Percentiles rank a stretch among this genome's conserved stretches.
phyloP scores from a whole-genome alignment of 2,329 filamentous ascomycete genomes.

The Claviceps africana region DNA sequence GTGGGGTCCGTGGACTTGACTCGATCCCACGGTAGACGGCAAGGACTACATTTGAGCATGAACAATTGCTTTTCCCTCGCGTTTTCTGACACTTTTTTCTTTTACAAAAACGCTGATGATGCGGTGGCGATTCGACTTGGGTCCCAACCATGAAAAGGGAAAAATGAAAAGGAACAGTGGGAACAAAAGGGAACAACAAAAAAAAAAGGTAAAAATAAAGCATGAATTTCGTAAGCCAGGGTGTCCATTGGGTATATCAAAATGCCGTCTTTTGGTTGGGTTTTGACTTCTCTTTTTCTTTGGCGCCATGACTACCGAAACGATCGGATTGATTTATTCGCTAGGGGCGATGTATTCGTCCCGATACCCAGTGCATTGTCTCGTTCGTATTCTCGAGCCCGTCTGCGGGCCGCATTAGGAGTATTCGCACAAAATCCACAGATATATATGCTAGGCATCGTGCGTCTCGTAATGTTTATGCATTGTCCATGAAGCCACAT shows the following conservation, averaged over 20 bases:
- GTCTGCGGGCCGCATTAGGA: constrained; percentile 36
- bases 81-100: not conserved
- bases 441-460: constrained; percentile 47
- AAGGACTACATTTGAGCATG: not conserved
- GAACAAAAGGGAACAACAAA: not conserved
- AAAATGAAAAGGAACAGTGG: not conserved
- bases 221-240: not conserved
- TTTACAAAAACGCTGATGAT: not conserved
- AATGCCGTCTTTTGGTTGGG: not conserved
- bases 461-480: constrained; percentile 42
- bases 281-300: not conserved
- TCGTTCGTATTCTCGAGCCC: constrained; percentile 25
- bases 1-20: too few species aligned
- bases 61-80: not conserved
- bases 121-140: not conserved
- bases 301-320: constrained; percentile 20
- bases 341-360: constrained; percentile 23
- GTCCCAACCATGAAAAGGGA: not conserved
- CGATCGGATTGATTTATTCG: constrained; percentile 29
- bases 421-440: constrained; percentile 50
- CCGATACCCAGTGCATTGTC: constrained; percentile 24
- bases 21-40: too few species aligned
- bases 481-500: constrained; percentile 52
- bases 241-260: not conserved
- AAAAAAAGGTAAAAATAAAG: too few species aligned